Conservation (phyloP, 2,329 filamentous ascomycete genomes). For the Ophiocordyceps camponoti-rufipedis region DNA sequence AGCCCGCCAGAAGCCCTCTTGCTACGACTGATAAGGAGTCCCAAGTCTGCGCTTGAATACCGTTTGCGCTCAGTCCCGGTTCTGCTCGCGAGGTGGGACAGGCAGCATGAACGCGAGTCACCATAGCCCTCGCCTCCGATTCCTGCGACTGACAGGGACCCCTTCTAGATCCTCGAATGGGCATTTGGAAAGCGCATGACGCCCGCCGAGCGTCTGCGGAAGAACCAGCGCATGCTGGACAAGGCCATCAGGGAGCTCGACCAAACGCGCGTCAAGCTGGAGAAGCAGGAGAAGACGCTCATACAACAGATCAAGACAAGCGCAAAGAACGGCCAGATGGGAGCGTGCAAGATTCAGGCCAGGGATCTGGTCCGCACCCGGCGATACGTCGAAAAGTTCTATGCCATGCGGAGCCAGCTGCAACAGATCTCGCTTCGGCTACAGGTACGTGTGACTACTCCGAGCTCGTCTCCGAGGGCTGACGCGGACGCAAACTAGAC, state of each 20-base stretch:
- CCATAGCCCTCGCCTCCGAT: conserved; percentile 2
- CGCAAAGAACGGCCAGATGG: conserved; percentile 95
- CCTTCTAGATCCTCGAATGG: conserved; percentile 78
- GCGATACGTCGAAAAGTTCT: conserved; percentile 95
- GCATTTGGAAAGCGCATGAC: conserved; percentile 99
- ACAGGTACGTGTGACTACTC: conserved; percentile 42
- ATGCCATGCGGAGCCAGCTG: conserved; percentile 90
- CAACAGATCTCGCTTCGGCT: conserved; percentile 91
- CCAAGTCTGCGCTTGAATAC: no score
- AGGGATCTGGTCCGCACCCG: conserved; percentile 90
- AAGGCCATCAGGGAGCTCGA: conserved; percentile 95
- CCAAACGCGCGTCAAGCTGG: conserved; percentile 82
- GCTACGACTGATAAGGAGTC: no score
- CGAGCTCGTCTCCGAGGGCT: conserved; percentile 1
- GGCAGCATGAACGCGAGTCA: conserved; percentile 37
- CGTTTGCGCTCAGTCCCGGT: neutral
- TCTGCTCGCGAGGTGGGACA: neutral
- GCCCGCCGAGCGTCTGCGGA: conserved; percentile 75
- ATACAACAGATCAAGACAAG: conserved; percentile 95
- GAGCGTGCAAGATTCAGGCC: conserved; percentile 95
- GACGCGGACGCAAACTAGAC: conserved; percentile 36
- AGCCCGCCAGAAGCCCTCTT: no score
- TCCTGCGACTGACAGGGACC: conserved; percentile 5
- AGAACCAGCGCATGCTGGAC: conserved; percentile 91
- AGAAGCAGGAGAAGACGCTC: conserved; percentile 97